Evolutionary conservation across 371 early-diverging fungal genomes (phyloP), one percentile per base, ranked within the genome.

Genomic region (Conidiobolus incongruus): DNA sequence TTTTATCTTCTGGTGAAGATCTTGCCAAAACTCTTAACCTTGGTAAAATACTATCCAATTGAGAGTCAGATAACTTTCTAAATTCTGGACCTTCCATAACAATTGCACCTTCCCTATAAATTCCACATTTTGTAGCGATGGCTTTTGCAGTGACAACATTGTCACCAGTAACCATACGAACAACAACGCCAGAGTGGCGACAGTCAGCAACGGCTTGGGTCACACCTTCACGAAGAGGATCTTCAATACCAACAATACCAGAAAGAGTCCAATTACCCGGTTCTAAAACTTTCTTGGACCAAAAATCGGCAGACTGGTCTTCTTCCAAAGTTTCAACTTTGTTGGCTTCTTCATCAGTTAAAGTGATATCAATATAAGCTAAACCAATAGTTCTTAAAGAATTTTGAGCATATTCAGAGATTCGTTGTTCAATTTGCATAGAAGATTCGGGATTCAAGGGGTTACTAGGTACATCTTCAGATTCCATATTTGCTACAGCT

Each of bases 111-210:
- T 58, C 48, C 0, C 55, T 62, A 42, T 69, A 68, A 35, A 83
- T 78, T 17, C 71, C 72, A 45, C 75, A 73, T 51, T 78, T 70
- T 16, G 56, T 56, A 5, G 81, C 82, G 45, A 83, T 77, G n/a
- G 68, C 63, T 48, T 67, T 67, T 21, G 84, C 81, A 10, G 77
- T 81, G 38, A 67, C 40, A 47, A 79, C 56, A 46, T 77, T 74
- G 49, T 83, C 84, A 40, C 84, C 84, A 19, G 84, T 83, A 4
- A 87, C 81, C 85, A 86, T 87, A 2, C 81, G 70, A 7, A 87
- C 78, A 47, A 62, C 56, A 3, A 86, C 74, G 24, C 86, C 85
- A 8, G 86, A 86, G n/a, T 59, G 52, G 50, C 72, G 65, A 50
- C 77, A 80, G 10, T 54, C 58, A 7, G 51, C 44, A 13, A 81